Evolutionary conservation across 768 basidiomycete genomes (phyloP).

Genomic region (Pisolithus tinctorius): DNA sequence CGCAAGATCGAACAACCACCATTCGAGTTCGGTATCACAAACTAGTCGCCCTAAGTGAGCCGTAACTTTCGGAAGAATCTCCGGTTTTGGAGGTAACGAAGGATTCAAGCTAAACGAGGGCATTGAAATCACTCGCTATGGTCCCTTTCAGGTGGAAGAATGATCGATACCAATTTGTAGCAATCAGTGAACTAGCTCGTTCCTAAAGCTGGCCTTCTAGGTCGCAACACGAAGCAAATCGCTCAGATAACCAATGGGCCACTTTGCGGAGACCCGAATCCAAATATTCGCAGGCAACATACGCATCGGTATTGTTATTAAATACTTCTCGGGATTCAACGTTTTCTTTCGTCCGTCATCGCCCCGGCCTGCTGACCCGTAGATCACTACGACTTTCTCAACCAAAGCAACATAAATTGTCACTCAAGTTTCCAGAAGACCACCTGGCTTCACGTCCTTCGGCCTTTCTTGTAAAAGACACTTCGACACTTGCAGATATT

Average conservation of each 20-base stretch:
- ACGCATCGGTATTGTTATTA: background rate
- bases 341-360: no score
- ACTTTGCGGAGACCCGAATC: constrained; percentile 15
- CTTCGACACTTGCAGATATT: no score
- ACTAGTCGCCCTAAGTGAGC: constrained; percentile 9
- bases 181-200: constrained; percentile 3
- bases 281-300: background rate
- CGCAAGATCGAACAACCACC: constrained; percentile 6
- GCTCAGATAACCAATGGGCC: constrained; percentile 15
- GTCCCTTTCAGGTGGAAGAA: background rate
- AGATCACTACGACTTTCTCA: background rate
- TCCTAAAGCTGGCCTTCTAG: constrained; percentile 8
- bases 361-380: background rate
- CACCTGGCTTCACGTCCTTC: no score
- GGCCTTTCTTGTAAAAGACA: no score
- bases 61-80: constrained; percentile 13
- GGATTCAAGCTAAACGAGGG: constrained; percentile 15
- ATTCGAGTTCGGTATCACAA: constrained; percentile 1
- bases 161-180: background rate
- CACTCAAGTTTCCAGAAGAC: no score
- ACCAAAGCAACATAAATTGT: background rate
- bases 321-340: background rate
- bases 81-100: constrained; percentile 11
- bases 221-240: constrained; percentile 5
- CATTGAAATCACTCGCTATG: constrained; percentile 11